These are phyloP conservation scores for Rhododendron ferrugineum DNA, from an alignment of 148 eudicot genomes.

Conservation along the genomic window DNA sequence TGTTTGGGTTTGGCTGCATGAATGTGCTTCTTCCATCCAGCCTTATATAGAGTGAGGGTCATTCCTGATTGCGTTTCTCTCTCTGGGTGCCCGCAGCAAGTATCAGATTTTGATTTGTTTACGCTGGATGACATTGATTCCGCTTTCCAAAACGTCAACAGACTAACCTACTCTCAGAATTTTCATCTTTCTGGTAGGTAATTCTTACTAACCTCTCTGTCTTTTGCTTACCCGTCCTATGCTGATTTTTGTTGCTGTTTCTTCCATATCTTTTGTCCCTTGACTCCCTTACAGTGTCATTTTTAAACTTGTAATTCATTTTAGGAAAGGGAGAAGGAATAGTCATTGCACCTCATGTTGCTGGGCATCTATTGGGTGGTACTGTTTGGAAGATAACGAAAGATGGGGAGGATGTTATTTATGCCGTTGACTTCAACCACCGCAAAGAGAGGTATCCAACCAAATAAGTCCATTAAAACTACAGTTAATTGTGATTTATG, in stretches of 20 bases:
- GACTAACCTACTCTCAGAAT: conserved; percentile 91
- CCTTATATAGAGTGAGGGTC: neutral
- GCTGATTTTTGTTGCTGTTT: neutral
- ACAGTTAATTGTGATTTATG: neutral
- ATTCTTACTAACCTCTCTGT: conserved; percentile 3
- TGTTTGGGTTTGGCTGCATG: neutral
- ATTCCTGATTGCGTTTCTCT: neutral
- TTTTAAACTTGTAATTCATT: conserved; percentile 2
- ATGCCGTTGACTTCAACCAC: conserved; percentile 97
- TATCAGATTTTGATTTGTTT: conserved; percentile 92
- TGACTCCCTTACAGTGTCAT: neutral
- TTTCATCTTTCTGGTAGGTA: conserved; percentile 71
- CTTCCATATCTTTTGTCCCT: neutral
- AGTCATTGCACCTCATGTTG: conserved; percentile 94
- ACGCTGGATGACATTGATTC: conserved; percentile 91
- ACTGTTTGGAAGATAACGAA: conserved; percentile 93
- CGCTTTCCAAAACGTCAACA: conserved; percentile 76
- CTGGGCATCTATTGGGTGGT: conserved; percentile 95
- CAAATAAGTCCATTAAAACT: neutral
- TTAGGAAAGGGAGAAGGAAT: conserved; percentile 97
- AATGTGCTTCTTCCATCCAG: neutral
- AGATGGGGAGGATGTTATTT: conserved; percentile 94
- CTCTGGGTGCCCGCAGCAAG: conserved; percentile 62
- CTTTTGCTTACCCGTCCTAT: neutral
- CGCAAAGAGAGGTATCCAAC: conserved; percentile 80